Conservation (phyloP, 1,284 basidiomycete species). For the Garcileccinum viscosum region DNA sequence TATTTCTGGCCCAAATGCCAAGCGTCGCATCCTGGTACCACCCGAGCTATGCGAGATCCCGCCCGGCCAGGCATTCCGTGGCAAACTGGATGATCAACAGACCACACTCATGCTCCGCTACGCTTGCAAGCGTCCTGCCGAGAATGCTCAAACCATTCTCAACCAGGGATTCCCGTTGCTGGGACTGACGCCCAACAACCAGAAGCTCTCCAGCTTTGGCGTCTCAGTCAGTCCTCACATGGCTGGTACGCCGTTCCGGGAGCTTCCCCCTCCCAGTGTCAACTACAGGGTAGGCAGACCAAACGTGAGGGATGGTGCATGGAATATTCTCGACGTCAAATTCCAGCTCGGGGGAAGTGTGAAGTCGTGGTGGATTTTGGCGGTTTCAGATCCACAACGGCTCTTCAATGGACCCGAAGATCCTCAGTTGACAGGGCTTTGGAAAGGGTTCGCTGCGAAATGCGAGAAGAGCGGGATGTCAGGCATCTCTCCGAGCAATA, state of each 20-base stretch:
- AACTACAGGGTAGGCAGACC: conserved; percentile 55
- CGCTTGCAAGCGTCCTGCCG: conserved; percentile 63
- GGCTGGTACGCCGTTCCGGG: conserved; percentile 65
- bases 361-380: conserved; percentile 62
- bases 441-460: conserved; percentile 58
- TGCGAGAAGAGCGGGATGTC: conserved; percentile 60
- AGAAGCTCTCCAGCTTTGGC: conserved; percentile 55
- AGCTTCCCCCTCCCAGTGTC: conserved; percentile 62
- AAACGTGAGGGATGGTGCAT: conserved; percentile 61
- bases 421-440: conserved; percentile 45
- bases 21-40: conserved; percentile 58
- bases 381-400: conserved; percentile 53
- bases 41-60: conserved; percentile 74
- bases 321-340: conserved; percentile 75
- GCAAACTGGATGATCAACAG: conserved; percentile 57
- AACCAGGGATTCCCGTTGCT: conserved; percentile 60
- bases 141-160: conserved; percentile 65
- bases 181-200: conserved; percentile 50
- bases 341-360: conserved; percentile 61
- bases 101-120: conserved; percentile 69
- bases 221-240: conserved; percentile 61
- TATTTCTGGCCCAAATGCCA: conserved; percentile 47
- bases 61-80: conserved; percentile 58
- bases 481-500: conserved; percentile 36
- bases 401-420: conserved; percentile 51